Evolutionary conservation across 805 yeast genomes (phyloP).

Genomic region (Saccharomycopsis babjevae): DNA sequence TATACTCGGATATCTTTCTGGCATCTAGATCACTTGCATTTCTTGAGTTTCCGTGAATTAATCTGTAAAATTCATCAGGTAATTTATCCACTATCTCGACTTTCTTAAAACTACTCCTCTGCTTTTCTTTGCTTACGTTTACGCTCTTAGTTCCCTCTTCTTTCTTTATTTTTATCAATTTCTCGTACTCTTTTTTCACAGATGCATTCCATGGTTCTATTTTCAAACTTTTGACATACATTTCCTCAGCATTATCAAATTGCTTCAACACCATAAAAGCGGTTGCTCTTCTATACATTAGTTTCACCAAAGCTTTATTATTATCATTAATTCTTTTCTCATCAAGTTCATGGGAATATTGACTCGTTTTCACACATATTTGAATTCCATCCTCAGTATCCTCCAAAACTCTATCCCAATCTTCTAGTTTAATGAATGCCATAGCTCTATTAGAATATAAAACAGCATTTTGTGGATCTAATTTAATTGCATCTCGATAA

Average conservation of each 20-base stretch:
- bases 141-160: neutral
- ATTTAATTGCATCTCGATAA: slow-evolving; percentile 46
- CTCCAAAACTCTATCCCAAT: slow-evolving; percentile 38
- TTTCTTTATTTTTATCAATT: slow-evolving; percentile 14
- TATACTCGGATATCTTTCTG: neutral
- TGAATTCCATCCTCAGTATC: slow-evolving; percentile 43
- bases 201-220: slow-evolving; percentile 33
- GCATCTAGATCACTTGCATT: neutral
- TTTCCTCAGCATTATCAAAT: slow-evolving; percentile 19
- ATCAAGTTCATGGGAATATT: neutral
- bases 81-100: slow-evolving; percentile 30
- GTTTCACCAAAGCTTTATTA: slow-evolving; percentile 32
- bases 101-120: neutral
- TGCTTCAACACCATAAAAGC: slow-evolving; percentile 26
- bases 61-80: slow-evolving; percentile 29
- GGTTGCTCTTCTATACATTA: slow-evolving; percentile 41
- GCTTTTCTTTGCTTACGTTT: neutral
- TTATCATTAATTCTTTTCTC: slow-evolving; percentile 20
- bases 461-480: slow-evolving; percentile 41
- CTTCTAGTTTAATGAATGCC: slow-evolving; percentile 43
- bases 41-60: slow-evolving; percentile 5
- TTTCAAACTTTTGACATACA: slow-evolving; percentile 25
- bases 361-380: slow-evolving; percentile 6
- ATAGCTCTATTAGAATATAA: slow-evolving; percentile 62
- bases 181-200: slow-evolving; percentile 30